phyloP scores from a whole-genome alignment of 805 yeast species.

The Hanseniaspora lachancei region DNA sequence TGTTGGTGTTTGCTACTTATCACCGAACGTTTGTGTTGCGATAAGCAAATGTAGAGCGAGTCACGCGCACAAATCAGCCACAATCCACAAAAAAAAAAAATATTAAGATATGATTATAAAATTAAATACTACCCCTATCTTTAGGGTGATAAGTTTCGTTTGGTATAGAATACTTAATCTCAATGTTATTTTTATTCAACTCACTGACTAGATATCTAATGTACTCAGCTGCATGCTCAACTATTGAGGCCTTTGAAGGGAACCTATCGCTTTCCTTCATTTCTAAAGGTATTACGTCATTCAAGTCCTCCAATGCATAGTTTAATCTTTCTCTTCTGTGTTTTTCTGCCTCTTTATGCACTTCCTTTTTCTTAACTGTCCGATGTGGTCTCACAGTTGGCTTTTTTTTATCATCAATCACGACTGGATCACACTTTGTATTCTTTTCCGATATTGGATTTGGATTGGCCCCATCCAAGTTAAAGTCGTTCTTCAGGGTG shows the following conservation, averaged over 20 bases:
- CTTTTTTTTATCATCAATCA: neutral
- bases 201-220: constrained; percentile 34
- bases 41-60: too few species aligned
- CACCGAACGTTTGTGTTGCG: too few species aligned
- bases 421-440: neutral
- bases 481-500: neutral
- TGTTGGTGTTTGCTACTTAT: too few species aligned
- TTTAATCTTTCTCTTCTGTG: constrained; percentile 91
- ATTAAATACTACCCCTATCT: neutral
- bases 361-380: constrained; percentile 23
- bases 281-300: constrained; percentile 49
- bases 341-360: constrained; percentile 88
- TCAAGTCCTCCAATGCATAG: constrained; percentile 65
- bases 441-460: neutral
- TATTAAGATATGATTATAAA: constrained; percentile 13
- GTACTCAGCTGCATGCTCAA: constrained; percentile 70
- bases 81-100: neutral
- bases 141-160: constrained; percentile 1
- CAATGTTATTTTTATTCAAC: neutral
- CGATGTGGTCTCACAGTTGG: neutral
- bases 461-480: neutral
- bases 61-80: neutral
- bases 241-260: constrained; percentile 89
- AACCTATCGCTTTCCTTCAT: constrained; percentile 43
- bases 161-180: neutral